phyloP scores from a whole-genome alignment of 768 basidiomycete genomes.

The Crassisporium funariophilum region DNA sequence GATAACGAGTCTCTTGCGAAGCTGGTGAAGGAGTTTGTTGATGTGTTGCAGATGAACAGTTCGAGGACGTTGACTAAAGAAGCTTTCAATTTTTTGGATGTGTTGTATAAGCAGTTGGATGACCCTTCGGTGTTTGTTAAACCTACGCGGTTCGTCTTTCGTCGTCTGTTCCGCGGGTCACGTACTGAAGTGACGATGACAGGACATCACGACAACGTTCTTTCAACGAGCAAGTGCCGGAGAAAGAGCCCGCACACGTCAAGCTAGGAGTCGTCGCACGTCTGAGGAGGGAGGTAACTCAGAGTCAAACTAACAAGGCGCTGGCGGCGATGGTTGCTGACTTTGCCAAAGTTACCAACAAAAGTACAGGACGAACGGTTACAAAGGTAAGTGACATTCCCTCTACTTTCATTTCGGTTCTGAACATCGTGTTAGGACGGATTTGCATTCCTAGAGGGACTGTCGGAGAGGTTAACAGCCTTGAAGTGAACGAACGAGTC shows the following conservation, averaged over 20 bases:
- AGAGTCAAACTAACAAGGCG: constrained; percentile 52
- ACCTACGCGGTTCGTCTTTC: constrained; percentile 50
- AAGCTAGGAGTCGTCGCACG: constrained; percentile 64
- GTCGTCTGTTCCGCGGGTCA: constrained; percentile 3
- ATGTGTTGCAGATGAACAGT: constrained; percentile 62
- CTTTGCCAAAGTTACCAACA: constrained; percentile 70
- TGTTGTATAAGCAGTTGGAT: constrained; percentile 68
- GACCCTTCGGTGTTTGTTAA: constrained; percentile 63
- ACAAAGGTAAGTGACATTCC: constrained; percentile 53
- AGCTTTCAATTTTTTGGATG: constrained; percentile 70
- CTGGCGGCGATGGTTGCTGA: constrained; percentile 69
- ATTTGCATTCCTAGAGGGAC: constrained; percentile 61
- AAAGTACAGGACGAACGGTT: constrained; percentile 67
- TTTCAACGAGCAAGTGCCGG: constrained; percentile 39
- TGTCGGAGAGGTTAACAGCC: constrained; percentile 51
- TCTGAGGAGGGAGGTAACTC: constrained; percentile 54
- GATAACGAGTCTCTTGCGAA: constrained; percentile 58
- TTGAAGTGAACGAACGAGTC: no score
- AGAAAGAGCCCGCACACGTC: constrained; percentile 48
- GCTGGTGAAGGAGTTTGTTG: constrained; percentile 61
- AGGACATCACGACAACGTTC: constrained; percentile 42
- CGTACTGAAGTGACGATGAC: constrained; percentile 2
- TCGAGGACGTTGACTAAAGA: constrained; percentile 71
- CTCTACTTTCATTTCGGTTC: not conserved
- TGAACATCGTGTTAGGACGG: constrained; percentile 47